Evolutionary conservation across 768 basidiomycete species (phyloP), one percentile per base, ranked within the genome.

Genomic region (Suillus ampliporus): DNA sequence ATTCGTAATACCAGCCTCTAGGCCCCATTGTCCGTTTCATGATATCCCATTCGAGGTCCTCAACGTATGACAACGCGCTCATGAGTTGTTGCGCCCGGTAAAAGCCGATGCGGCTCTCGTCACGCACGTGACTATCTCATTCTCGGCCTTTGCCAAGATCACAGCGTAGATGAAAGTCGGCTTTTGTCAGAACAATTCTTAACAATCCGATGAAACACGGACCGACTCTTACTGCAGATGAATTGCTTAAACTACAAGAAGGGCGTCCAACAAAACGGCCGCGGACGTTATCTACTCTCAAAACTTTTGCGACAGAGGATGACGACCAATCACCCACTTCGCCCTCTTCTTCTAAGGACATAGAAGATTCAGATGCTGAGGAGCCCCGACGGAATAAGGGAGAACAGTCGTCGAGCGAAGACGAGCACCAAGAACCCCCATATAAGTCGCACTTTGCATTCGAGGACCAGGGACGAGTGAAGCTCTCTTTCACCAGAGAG

Each of bases 171-270:
- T 8, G 21, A 21, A 23, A 21, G 44, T 21, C 44, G 9, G 19
- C n/a, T 21, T 46, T 14, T 31, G 31, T 6, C 38, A 38, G 38
- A 13, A 13, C 13, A 38, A 38, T 38, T 13, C 38, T 38, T 14
- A 13, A 15, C 37, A 47, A 47, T 23, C 23, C 46, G 23, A 47
- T 47, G 46, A 47, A 47, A 47, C 13, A 47, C 46, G 23, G 23
- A 15, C 23, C 23, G 13, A 23, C 46, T 26, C 60, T 81, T 28
- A 81, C 80, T 41, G 71, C 78, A 0, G 85, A 86, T 62, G 84
- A 85, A 51, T 72, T 85, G 9, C 74, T 85, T 53, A 79, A 76
- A 63, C 71, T 74, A 57, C 80, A 80, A 65, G 85, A 87, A 63
- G 79, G 75, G 40, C 76, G 74, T 23, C 65, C 70, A 1, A 61